phyloP scores from a whole-genome alignment of 352 stramenopile species.

The Globisporangium viniferum region DNA sequence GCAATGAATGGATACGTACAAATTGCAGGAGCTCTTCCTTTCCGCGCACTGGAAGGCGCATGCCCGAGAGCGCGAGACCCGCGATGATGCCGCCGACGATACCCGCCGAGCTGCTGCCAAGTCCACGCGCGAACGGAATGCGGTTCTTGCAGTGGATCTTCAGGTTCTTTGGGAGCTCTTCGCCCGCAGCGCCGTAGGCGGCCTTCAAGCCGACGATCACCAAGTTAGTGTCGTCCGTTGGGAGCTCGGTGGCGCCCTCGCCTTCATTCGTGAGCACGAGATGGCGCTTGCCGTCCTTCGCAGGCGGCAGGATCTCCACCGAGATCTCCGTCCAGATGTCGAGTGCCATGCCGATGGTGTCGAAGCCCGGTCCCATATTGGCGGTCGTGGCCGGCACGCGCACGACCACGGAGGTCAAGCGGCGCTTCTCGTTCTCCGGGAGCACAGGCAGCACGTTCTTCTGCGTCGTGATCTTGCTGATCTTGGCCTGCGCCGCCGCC shows the following conservation, averaged over 20 bases:
- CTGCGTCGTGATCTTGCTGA: conserved; percentile 16
- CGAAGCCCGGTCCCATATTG: conserved; percentile 98
- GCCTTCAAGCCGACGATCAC: conserved; percentile 93
- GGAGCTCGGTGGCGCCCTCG: conserved; percentile 93
- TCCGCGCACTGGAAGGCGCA: conserved; percentile 85
- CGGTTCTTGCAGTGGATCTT: conserved; percentile 98
- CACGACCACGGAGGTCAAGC: conserved; percentile 92
- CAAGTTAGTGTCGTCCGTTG: conserved; percentile 89
- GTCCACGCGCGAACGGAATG: conserved; percentile 96
- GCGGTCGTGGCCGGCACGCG: conserved; percentile 97
- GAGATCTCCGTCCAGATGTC: conserved; percentile 99
- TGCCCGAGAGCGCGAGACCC: conserved; percentile 95
- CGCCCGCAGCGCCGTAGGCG: conserved; percentile 93
- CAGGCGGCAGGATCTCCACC: conserved; percentile 77
- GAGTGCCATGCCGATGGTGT: conserved; percentile 98
- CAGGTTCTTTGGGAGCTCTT: conserved; percentile 90
- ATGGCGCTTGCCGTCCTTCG: conserved; percentile 37
- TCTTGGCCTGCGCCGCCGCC: conserved; percentile 18
- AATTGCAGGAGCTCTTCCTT: conserved; percentile 97
- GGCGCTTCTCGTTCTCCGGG: conserved; percentile 42
- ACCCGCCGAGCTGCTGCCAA: conserved; percentile 97
- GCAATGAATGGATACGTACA: conserved; percentile 14
- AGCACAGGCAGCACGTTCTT: conserved; percentile 16
- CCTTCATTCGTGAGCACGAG: conserved; percentile 97
- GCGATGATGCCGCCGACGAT: conserved; percentile 99